Evolutionary conservation across 1,284 basidiomycete genomes (phyloP).

Genomic region (Moesziomyces antarcticus): DNA sequence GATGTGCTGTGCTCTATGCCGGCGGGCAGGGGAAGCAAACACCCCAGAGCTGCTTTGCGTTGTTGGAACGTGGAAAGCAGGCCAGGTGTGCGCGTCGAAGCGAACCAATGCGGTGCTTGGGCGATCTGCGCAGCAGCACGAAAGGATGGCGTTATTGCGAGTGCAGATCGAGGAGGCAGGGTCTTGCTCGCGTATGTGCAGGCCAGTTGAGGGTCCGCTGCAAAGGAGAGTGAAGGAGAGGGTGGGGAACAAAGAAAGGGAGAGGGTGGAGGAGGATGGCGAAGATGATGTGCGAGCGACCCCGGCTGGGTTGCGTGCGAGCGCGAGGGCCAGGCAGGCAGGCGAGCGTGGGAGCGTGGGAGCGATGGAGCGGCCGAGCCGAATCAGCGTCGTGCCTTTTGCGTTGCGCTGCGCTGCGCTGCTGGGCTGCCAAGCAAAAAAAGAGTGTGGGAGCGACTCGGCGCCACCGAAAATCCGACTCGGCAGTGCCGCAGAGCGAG

Average conservation of each 20-base stretch:
- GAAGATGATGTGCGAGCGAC: background rate
- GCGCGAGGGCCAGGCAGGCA: no score
- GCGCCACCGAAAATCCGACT: no score
- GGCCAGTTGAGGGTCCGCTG: conserved; percentile 21
- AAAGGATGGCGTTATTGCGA: conserved; percentile 42
- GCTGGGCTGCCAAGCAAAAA: background rate
- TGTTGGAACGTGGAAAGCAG: conserved; percentile 1
- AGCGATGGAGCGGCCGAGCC: background rate
- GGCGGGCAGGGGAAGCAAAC: conserved; percentile 16
- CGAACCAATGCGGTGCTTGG: conserved; percentile 14
- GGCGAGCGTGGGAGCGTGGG: background rate
- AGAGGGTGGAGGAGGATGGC: background rate
- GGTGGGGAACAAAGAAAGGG: no score
- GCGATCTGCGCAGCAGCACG: conserved; percentile 14
- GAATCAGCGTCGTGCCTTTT: background rate
- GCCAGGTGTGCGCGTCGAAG: no score
- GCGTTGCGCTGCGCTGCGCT: no score
- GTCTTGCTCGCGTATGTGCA: conserved; percentile 6
- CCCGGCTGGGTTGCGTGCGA: background rate
- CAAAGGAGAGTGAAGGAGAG: background rate
- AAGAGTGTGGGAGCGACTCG: no score
- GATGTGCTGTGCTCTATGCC: background rate
- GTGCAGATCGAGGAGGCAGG: conserved; percentile 11
- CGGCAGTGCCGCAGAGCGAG: no score
- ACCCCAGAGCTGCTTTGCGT: conserved; percentile 1